phyloP scores from a whole-genome alignment of 2,329 filamentous ascomycete genomes.

The Cladosporium sp. region DNA sequence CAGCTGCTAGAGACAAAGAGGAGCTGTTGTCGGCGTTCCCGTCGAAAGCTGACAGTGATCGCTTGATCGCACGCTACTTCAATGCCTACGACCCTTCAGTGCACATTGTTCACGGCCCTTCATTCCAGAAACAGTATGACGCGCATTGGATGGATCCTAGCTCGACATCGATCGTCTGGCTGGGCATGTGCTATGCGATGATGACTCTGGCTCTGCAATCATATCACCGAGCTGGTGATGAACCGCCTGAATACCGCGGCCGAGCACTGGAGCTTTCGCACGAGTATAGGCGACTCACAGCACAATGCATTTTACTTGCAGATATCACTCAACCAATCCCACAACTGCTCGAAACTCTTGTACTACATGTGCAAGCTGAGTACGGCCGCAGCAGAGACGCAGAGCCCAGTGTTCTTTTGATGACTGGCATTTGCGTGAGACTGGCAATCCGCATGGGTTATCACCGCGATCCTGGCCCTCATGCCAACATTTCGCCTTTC shows the following conservation, averaged over 20 bases:
- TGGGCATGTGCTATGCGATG: slow-evolving; percentile 75
- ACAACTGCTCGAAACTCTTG: slow-evolving; percentile 76
- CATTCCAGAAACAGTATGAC: slow-evolving; percentile 74
- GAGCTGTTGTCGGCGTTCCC: slow-evolving; percentile 82
- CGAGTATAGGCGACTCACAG: slow-evolving; percentile 68
- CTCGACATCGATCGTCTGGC: slow-evolving; percentile 74
- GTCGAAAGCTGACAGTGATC: slow-evolving; percentile 77
- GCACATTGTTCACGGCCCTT: slow-evolving; percentile 65
- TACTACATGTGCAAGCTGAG: slow-evolving; percentile 75
- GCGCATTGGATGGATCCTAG: slow-evolving; percentile 71
- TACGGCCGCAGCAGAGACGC: slow-evolving; percentile 73
- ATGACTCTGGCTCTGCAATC: slow-evolving; percentile 77
- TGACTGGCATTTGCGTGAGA: slow-evolving; percentile 62
- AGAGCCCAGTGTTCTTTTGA: slow-evolving; percentile 66
- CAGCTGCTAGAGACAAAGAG: slow-evolving; percentile 67
- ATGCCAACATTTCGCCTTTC: slow-evolving; percentile 70
- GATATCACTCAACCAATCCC: slow-evolving; percentile 76
- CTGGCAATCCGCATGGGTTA: slow-evolving; percentile 74
- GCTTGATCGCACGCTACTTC: slow-evolving; percentile 86
- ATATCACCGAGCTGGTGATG: slow-evolving; percentile 77
- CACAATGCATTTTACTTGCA: slow-evolving; percentile 74
- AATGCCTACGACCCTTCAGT: slow-evolving; percentile 72
- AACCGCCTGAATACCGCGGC: slow-evolving; percentile 77
- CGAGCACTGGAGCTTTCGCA: slow-evolving; percentile 54
- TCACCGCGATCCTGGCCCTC: slow-evolving; percentile 75